Conservation (phyloP, 2,329 filamentous ascomycete species). For the Cephalotrichum gorgonifer region DNA sequence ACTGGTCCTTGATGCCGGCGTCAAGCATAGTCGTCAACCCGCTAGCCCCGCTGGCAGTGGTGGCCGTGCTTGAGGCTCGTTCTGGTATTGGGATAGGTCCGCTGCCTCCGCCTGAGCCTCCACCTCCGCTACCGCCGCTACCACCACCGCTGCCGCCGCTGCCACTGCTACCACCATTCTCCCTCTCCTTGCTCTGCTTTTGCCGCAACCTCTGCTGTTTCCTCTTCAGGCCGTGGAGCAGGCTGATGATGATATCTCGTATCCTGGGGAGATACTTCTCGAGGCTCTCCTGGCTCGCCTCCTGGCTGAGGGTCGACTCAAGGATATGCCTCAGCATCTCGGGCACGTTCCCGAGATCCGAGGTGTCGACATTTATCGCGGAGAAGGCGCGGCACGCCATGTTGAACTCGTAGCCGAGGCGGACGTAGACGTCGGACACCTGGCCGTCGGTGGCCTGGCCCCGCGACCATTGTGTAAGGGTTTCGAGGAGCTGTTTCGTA, state of each 20-base stretch:
- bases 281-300: conserved; percentile 85
- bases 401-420: conserved; percentile 97
- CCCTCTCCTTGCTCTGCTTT: conserved; percentile 47
- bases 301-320: conserved; percentile 91
- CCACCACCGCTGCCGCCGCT: conserved; percentile 20
- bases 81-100: conserved; percentile 29
- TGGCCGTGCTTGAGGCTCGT: conserved; percentile 48
- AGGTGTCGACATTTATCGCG: conserved; percentile 91
- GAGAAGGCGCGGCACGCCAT: conserved; percentile 95
- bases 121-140: too few species aligned
- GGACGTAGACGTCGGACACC: conserved; percentile 96
- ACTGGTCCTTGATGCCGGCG: conserved; percentile 47
- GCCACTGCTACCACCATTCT: conserved; percentile 22
- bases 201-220: conserved; percentile 83
- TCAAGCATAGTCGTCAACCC: conserved; percentile 49
- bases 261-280: conserved; percentile 91
- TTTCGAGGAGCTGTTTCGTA: conserved; percentile 95
- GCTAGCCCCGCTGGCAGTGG: conserved; percentile 45
- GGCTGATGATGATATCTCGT: conserved; percentile 95
- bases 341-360: conserved; percentile 88
- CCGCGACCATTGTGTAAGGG: conserved; percentile 93
- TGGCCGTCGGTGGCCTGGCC: conserved; percentile 85
- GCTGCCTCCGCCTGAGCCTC: too few species aligned
- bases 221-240: conserved; percentile 89
- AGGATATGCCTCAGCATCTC: conserved; percentile 83